Conservation (phyloP, 2,329 filamentous ascomycete species). For the Tolypocladium ovalisporum region DNA sequence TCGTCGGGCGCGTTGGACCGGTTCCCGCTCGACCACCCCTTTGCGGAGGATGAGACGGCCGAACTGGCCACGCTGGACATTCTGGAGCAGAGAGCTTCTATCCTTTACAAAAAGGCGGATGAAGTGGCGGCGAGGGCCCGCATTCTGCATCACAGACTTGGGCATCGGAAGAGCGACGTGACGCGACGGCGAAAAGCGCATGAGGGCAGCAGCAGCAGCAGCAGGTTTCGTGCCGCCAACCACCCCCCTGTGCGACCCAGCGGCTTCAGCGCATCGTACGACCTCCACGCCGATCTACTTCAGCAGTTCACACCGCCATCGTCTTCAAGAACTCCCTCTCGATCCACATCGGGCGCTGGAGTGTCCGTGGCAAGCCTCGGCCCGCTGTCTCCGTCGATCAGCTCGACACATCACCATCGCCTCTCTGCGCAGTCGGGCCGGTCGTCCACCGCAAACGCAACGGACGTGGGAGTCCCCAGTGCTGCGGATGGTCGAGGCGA, state of each 20-base stretch:
- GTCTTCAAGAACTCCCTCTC: conserved; percentile 12
- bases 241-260: conserved; percentile 15
- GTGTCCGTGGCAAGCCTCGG: conserved; percentile 10
- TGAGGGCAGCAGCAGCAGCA: conserved; percentile 22
- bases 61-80: conserved; percentile 79
- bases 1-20: conserved; percentile 73
- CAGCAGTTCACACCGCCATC: conserved; percentile 34
- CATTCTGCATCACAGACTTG: conserved; percentile 68
- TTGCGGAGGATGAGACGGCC: conserved; percentile 77
- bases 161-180: conserved; percentile 20
- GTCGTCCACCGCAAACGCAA: conserved; percentile 9
- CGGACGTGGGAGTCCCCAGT: conserved; percentile 13
- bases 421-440: conserved; percentile 4
- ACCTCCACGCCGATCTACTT: conserved; percentile 43
- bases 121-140: conserved; percentile 53
- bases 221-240: conserved; percentile 24
- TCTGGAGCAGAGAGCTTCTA: conserved; percentile 64
- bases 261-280: conserved; percentile 24
- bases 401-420: conserved; percentile 10
- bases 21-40: conserved; percentile 64
- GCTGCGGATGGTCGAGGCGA: conserved; percentile 17
- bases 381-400: conserved; percentile 15
- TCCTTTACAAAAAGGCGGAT: conserved; percentile 72
- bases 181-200: conserved; percentile 14
- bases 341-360: conserved; percentile 16